phyloP scores from a whole-genome alignment of 2,329 filamentous ascomycete species.

The Aspergillus arachidicola region DNA sequence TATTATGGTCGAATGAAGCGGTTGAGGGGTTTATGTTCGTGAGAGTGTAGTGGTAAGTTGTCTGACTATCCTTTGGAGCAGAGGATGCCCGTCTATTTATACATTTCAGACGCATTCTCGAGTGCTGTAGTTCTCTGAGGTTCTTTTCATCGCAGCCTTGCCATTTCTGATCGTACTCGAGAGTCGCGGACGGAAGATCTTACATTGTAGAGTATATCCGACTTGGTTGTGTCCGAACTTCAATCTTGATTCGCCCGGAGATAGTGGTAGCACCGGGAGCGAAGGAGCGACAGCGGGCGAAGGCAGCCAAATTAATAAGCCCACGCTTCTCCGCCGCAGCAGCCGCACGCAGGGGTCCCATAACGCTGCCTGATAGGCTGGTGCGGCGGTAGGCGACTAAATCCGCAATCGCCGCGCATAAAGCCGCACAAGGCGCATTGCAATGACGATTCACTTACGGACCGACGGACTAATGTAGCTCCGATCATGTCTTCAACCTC shows the following conservation, averaged over 20 bases:
- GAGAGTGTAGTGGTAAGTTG: background rate
- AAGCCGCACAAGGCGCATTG: constrained; percentile 16
- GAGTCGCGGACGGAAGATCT: background rate
- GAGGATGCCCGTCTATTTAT: constrained; percentile 22
- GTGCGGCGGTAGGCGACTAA: constrained; percentile 12
- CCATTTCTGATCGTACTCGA: constrained; percentile 4
- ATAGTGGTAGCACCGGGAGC: background rate
- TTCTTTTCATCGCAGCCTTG: constrained; percentile 4
- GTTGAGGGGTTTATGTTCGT: background rate
- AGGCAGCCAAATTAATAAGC: background rate
- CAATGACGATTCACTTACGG: background rate
- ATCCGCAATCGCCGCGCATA: constrained; percentile 15
- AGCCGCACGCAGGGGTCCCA: constrained; percentile 10
- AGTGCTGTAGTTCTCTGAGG: constrained; percentile 4
- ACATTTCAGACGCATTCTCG: constrained; percentile 1
- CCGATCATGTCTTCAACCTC: background rate
- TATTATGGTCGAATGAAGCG: constrained; percentile 5
- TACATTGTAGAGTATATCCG: background rate
- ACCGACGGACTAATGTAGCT: background rate
- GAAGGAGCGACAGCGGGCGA: no score
- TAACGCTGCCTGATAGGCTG: constrained; percentile 6
- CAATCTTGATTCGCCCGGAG: constrained; percentile 7
- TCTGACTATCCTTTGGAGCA: background rate
- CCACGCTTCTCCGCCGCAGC: constrained; percentile 19
- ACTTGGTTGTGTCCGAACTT: background rate